These are phyloP conservation scores for Brassica nigra DNA, from an alignment of 345 rosid genomes.

Conservation along the genomic window DNA sequence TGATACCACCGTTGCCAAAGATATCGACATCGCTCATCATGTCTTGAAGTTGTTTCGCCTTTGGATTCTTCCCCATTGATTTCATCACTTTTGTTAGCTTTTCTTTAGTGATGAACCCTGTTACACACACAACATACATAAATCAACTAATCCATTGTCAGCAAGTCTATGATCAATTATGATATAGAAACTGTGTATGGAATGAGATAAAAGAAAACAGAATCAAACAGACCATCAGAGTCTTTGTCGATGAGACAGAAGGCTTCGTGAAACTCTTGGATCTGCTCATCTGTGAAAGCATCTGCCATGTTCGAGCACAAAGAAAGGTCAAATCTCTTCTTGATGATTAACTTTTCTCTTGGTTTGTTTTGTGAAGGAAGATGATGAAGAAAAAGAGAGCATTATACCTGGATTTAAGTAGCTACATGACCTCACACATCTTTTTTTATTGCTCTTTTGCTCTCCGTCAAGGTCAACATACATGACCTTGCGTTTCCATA, in stretches of 20 bases:
- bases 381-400: background rate
- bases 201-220: background rate
- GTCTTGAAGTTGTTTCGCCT: constrained; percentile 30
- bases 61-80: constrained; percentile 42
- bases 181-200: background rate
- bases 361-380: constrained; percentile 9
- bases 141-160: constrained; percentile 10
- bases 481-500: constrained; percentile 28
- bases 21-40: constrained; percentile 42
- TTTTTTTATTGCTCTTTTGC: background rate
- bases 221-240: constrained; percentile 31
- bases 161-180: background rate
- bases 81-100: constrained; percentile 40
- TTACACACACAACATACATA: background rate
- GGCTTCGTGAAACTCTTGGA: constrained; percentile 43
- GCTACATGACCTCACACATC: background rate
- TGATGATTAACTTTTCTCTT: constrained; percentile 15
- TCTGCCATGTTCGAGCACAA: constrained; percentile 33
- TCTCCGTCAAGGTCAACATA: constrained; percentile 41
- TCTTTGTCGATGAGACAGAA: constrained; percentile 45
- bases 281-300: constrained; percentile 40
- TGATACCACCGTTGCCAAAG: constrained; percentile 38
- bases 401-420: constrained; percentile 20
- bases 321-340: constrained; percentile 23
- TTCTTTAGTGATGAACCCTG: constrained; percentile 34